Evolutionary conservation across 805 yeast species (phyloP), one percentile per base, ranked within the genome.

Genomic region (Nakazawaea peltata): DNA sequence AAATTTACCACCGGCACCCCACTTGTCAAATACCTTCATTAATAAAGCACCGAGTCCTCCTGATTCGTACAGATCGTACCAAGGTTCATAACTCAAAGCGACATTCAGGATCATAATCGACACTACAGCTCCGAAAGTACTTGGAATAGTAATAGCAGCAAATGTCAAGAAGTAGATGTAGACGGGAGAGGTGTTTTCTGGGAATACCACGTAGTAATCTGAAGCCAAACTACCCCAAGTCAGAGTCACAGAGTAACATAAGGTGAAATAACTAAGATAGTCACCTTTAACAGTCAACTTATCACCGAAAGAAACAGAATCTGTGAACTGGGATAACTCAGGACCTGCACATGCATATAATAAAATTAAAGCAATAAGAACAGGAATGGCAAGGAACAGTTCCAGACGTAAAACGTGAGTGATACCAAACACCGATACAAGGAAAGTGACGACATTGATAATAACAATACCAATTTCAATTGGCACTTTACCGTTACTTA

Each of bases 141-240:
- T 81, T 16, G 95, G 94, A 8, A 81, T 33, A 33, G 73, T 62
- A 15, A 80, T 75, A 2, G 82, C 81, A 17, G 75, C 59, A 44
- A 81, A 77, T 0, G 94, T 84, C 43, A 79, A 59, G 14, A 57
- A 16, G 47, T 77, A 81, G 2, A 80, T 63, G 39, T 67, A 68
- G 36, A 53, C 41, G 36, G 73, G 72, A 2, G 81, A 67, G 1
- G 84, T 72, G 27, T 67, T 63, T 47, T 81, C 90, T 1, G 95
- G 95, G 46, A 85, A 76, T 33, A 84, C 63, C 32, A 86, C 73
- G 54, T 83, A 83, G 54, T 86, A 86, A 56, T 86, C 96, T 0
- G 88, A 68, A 0, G 95, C 84, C 41, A 83, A 71, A 2, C 88
- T 79, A 29, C 94, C 88, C 95, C 95, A 86, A 1, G 95, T 83